Conservation (phyloP, 2,329 filamentous ascomycete genomes). For the Aspergillus sp. region DNA sequence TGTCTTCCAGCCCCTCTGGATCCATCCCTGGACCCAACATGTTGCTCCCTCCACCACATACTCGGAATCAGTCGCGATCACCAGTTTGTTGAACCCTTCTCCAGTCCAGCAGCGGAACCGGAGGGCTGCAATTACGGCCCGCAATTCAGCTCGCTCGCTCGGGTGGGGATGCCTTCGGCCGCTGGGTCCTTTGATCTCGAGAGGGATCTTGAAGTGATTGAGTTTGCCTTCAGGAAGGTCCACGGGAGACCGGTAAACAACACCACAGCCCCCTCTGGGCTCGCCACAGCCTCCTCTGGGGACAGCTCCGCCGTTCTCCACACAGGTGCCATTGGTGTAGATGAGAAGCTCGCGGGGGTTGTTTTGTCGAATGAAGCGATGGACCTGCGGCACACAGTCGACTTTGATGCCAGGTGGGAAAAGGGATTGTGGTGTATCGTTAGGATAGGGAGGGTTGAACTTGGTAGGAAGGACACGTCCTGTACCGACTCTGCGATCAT, state of each 20-base stretch:
- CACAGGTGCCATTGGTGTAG: neutral
- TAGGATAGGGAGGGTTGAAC: neutral
- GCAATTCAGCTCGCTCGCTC: neutral
- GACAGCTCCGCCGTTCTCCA: neutral
- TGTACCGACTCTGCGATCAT: neutral
- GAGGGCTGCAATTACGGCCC: neutral
- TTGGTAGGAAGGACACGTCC: neutral
- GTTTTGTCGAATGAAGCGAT: neutral
- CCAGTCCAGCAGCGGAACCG: constrained; percentile 9
- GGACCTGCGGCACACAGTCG: neutral
- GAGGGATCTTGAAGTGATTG: neutral
- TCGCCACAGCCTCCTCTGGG: neutral
- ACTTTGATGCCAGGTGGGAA: neutral
- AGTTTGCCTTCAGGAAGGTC: neutral
- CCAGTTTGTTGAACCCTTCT: constrained; percentile 47
- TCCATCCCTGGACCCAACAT: constrained; percentile 48
- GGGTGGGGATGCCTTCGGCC: neutral
- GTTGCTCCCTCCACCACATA: constrained; percentile 54
- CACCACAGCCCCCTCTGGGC: neutral
- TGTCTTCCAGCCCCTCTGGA: constrained; percentile 49
- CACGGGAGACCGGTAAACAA: neutral
- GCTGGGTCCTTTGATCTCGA: neutral
- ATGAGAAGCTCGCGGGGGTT: neutral
- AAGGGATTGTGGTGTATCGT: neutral
- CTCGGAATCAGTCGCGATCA: constrained; percentile 58